These are phyloP conservation scores for Acanthamoeba lenticulata DNA, from an alignment of 208 protist species.

Conservation along the genomic window DNA sequence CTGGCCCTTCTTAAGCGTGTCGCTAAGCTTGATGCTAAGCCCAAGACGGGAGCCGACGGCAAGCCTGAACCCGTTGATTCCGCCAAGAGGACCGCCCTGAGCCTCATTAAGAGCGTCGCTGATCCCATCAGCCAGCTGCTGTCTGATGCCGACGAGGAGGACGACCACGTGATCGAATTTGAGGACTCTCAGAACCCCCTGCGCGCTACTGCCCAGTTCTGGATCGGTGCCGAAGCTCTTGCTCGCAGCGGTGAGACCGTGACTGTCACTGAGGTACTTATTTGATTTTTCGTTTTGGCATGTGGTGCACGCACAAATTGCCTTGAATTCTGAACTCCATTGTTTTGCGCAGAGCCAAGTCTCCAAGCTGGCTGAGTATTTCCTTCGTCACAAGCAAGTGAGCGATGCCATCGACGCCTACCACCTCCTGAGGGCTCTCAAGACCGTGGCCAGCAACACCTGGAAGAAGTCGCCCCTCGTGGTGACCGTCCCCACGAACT, in stretches of 20 bases:
- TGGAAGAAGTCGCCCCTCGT: slow-evolving; percentile 8
- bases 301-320: too few species aligned
- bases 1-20: not conserved
- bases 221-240: not conserved
- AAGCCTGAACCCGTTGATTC: not conserved
- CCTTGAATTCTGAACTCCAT: not conserved
- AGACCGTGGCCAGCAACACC: not conserved
- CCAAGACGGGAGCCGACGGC: not conserved
- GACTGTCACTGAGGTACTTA: not conserved
- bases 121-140: not conserved
- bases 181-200: not conserved
- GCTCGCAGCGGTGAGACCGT: not conserved
- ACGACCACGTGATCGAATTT: not conserved
- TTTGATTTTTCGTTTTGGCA: too few species aligned
- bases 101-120: not conserved
- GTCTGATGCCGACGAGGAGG: not conserved
- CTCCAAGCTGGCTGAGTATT: not conserved
- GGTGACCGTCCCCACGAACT: not conserved
- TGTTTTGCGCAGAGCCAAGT: not conserved
- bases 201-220: slow-evolving; percentile 1
- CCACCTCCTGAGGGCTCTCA: not conserved
- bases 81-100: not conserved
- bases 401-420: not conserved
- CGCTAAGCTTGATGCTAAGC: not conserved
- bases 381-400: not conserved